Evolutionary conservation across 129 eudicot species (phyloP), one percentile per base, ranked within the genome.

Genomic region (Scalesia atractyloides): DNA sequence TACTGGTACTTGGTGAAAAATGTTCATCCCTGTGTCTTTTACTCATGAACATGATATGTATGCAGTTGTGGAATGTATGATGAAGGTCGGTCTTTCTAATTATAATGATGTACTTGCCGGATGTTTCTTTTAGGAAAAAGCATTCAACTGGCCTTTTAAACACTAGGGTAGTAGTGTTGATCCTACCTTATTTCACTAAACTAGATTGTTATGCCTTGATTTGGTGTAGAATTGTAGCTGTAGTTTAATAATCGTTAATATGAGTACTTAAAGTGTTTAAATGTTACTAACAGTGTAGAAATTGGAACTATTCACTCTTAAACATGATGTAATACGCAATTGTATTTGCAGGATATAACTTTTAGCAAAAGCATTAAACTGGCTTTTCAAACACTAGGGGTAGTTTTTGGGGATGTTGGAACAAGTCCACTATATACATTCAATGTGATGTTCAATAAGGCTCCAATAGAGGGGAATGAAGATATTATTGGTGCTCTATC

Each of bases 321-420:
- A 36, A 62, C 59, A 33, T 47, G 34, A 24, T 33, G 11, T 15
- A 0, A 0, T 46, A 53, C 41, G 66, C 36, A 48, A 43, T 57
- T 65, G 69, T 76, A 52, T 63, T 82, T 53, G 87, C 95, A 90
- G 97, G 97, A 90, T 72, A 74, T 79, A 79, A 82, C 79, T 43
- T 60, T 80, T 50, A 73, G 86, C 53, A 85, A 87, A 84, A 73
- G 77, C 48, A 60, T 90, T 34, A 66, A 79, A 59, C 82, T 94
- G 61, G 88, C 88, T 7, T 85, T 90, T 75, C 98, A 94, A 83
- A 87, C 92, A 50, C 90, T 94, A n/a, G 98, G 97, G 73, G 91
- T 94, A 62, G 98, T 94, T 47, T 94, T 90, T 81, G 98, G 98
- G 72, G 98, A 94, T 79, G 93, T 94, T 78, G 98, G 97, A 70